Evolutionary conservation across 768 basidiomycete genomes (phyloP), one percentile per base, ranked within the genome.

Genomic region (Pleurotus giganteus): DNA sequence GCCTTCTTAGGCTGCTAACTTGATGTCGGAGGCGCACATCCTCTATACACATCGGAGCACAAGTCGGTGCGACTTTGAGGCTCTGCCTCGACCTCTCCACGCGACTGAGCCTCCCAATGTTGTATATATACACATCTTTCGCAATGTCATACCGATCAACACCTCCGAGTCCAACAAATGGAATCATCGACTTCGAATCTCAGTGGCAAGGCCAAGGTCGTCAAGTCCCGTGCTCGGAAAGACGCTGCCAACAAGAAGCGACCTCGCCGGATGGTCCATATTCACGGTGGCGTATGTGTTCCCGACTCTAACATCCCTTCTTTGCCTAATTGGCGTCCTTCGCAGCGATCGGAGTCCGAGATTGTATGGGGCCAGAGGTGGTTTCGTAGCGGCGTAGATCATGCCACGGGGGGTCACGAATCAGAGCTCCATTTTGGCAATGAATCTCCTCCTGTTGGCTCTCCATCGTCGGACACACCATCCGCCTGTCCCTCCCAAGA

Each of bases 21-120:
- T 32, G 26, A 32, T 32, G 27, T 47, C 31, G 28, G 28, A 47
- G 46, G 46, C 27, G 28, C 28, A 23, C 26, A 23, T n/a, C 15
- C 13, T 34, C 49, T 51, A 32, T 23, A 34, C 34, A 51, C 49
- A 51, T 51, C 49, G 49, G 49, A 37, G 32, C 19, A 41, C 49
- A 51, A 51, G 49, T 32, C n/a, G 23, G 23, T 51, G 49, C 49
- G 49, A 51, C 41, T 21, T 45, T 51, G 49, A 51, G 49, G 49
- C 39, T 51, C 27, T 26, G 31, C 49, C 49, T 51, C 49, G 49
- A 51, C 15, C 19, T 17, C 9, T 37, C 31, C 49, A 51, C 34
- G 49, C 49, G 49, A 32, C 34, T 11, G n/a, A 9, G 8, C 29
- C 46, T 24, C 29, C 31, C 46, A 13, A 29, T 27, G 28, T 24